Percentiles rank a stretch among this genome's conserved stretches.
Conservation (phyloP, 495 filamentous ascomycete species). For the Hypoxylon rickii region DNA sequence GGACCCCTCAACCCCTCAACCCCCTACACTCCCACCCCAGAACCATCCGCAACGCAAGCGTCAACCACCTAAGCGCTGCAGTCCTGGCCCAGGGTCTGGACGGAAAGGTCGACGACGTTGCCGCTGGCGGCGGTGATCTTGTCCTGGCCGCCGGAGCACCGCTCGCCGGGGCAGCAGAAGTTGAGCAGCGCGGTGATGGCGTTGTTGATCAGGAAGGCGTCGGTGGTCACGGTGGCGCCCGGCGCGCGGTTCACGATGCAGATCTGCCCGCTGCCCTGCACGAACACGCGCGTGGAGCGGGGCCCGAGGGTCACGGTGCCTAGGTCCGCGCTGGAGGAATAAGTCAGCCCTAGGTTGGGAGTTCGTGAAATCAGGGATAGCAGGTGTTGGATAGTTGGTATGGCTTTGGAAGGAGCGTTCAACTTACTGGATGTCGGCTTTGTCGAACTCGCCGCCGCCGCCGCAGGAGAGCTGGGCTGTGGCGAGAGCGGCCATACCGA, state of each 20-base stretch:
- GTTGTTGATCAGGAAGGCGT: background rate
- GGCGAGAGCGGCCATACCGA: background rate
- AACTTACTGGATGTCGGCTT: background rate
- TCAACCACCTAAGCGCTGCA: background rate
- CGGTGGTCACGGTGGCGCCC: background rate
- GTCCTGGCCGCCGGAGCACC: background rate
- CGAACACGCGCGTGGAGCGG: too few species aligned
- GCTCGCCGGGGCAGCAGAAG: background rate
- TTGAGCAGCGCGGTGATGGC: background rate
- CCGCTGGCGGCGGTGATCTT: background rate
- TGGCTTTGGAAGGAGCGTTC: too few species aligned
- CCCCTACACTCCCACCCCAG: too few species aligned
- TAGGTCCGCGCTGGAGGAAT: too few species aligned
- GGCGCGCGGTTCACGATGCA: background rate
- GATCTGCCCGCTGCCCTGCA: background rate
- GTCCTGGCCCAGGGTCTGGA: background rate
- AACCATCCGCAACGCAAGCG: too few species aligned
- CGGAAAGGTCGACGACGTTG: background rate
- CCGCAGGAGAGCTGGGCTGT: background rate
- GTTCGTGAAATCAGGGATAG: background rate
- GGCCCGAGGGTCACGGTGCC: background rate
- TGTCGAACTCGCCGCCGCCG: background rate
- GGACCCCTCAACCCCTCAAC: too few species aligned
- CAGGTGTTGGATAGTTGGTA: background rate
- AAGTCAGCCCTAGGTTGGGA: too few species aligned